Base-by-base conservation (phyloP, 768 basidiomycete genomes). In the Dendrothele bispora region DNA sequence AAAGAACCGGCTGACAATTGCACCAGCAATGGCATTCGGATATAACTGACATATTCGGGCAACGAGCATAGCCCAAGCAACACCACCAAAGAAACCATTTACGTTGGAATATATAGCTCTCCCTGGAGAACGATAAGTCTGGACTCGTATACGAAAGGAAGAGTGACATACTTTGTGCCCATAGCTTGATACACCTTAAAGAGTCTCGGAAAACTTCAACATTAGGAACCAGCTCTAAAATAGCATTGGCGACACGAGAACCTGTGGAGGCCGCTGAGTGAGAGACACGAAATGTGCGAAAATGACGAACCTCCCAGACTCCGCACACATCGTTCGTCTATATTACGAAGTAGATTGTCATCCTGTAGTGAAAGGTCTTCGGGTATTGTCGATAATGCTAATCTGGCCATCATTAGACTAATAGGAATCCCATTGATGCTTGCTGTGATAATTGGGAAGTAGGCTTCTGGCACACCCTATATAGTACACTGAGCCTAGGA, bases 11-110 rank as follows among this genome's bases (percentile, higher is more conserved):
- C 92, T 94, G 64, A 99, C 93, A 55, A 99, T 94, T 3, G 91
- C 91, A 14, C 94, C 93, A 11, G 95, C 92, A 50, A 85, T 84
- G 7, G 93, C 95, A 52, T 86, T 97, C 25, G 97, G 97, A 66
- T 98, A 99, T 46, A 99, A 70, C 61, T 99, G 97, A 71, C 97
- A 99, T 78, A 98, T 94, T 66, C 97, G 86, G 42, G 97, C 97
- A n/a, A 98, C 95, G 32, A 98, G 82, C 76, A 98, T 89, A 3
- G 95, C 91, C 97, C 97, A 99, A 24, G 95, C 95, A 2, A 98
- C 95, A 60, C 97, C 97, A 48, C 97, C 97, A 26, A 95, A 79
- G 66, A 98, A 99, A 17, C 95, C 97, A 58, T 93, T 93, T 10
- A 98, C 92, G 65, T 99, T 99, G 1, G 94, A 95, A 67, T 98